Evolutionary conservation across 371 early-diverging fungal species (phyloP), one percentile per base, ranked within the genome.

Genomic region (Mortierella sp.): DNA sequence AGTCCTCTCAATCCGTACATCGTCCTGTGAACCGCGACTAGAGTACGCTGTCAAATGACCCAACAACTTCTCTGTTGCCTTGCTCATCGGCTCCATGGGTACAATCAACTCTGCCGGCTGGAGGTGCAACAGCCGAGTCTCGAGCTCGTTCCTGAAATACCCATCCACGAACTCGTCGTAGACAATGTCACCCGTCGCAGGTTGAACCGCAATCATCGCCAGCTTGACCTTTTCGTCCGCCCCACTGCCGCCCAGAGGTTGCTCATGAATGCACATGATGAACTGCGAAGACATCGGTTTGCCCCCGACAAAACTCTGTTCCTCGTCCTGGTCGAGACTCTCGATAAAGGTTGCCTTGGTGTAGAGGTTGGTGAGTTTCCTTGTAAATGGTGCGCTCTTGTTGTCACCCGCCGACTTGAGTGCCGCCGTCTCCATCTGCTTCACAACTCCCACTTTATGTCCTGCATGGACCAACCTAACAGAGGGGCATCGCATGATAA

Each of bases 401-500:
- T 96, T 95, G 66, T 89, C 89, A 24, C 95, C 92, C 6, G 87
- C 89, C 0, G 95, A 93, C 79, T 97, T 97, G 45, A 96, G 84
- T 19, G 96, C 96, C 0, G 96, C 96, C 0, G 96, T 96, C 74
- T 97, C 96, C 45, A 89, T 89, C 79, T 97, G 97, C n/a, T 93
- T 87, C 24, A 97, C 93, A 9, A 97, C 88, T 2, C 96, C 97
- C 16, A 96, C 96, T 80, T 94, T 94, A 86, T 94, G 89, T 7
- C 97, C 97, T 2, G 93, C 92, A 41, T 90, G 88, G 2, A 96
- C 96, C 53, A 97, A 86, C 48, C 94, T 92, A 58, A 16, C n/a
- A n/a, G n/a, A n/a, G 45, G 48, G 31, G 8, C 37, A 37, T 31
- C 22, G 48, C 34, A 22, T n/a, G n/a, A n/a, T n/a, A 43, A 34